Conservation (phyloP, 2,329 filamentous ascomycete species). For the Fusarium haematococcum region DNA sequence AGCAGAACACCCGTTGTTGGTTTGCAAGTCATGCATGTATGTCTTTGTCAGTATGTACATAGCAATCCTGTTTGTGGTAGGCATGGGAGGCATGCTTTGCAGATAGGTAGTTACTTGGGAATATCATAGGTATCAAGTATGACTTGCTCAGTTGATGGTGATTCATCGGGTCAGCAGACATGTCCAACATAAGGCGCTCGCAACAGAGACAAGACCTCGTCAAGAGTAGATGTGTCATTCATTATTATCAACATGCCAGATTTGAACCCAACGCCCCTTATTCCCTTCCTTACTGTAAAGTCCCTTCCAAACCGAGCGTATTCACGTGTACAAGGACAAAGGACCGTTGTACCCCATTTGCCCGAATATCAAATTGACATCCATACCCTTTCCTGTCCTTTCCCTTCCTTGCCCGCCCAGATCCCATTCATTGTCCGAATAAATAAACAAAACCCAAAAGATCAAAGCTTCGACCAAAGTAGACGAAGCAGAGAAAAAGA, state of each 20-base stretch:
- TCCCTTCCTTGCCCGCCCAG: not conserved
- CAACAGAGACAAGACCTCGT: not conserved
- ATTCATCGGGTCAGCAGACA: not conserved
- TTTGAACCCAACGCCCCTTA: slow-evolving; percentile 17
- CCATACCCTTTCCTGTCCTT: not conserved
- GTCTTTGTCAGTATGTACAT: not conserved
- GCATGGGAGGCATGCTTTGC: not conserved
- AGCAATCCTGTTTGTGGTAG: not conserved
- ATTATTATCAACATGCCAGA: slow-evolving; percentile 18
- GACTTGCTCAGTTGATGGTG: not conserved
- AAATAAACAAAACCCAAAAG: slow-evolving; percentile 14
- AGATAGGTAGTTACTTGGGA: not conserved
- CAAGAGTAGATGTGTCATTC: slow-evolving; percentile 10
- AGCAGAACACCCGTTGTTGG: not conserved
- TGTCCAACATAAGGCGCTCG: not conserved
- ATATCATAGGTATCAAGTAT: not conserved
- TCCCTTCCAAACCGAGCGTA: not conserved
- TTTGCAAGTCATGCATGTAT: not conserved
- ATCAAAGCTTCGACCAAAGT: not conserved
- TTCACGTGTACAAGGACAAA: slow-evolving; percentile 6
- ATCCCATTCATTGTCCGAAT: slow-evolving; percentile 4
- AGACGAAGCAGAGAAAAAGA: not conserved
- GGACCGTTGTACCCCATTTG: slow-evolving; percentile 1
- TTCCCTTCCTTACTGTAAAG: not conserved
- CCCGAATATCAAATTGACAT: slow-evolving; percentile 1